Evolutionary conservation across 331 rosid genomes (phyloP), one percentile per base, ranked within the genome.

Genomic region (Malus hybrid): DNA sequence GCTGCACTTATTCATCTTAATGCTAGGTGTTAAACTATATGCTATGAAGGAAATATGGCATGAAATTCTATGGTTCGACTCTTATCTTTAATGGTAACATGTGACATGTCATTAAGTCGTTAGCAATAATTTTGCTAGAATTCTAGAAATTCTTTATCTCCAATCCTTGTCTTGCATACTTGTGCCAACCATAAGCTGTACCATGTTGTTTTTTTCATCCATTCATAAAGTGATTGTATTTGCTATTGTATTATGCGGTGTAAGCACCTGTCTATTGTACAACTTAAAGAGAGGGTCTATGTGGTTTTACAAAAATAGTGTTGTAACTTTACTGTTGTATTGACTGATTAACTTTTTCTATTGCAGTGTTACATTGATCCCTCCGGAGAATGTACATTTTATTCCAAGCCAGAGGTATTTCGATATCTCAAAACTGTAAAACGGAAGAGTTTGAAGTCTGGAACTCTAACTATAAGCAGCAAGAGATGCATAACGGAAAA

Each of bases 321-420:
- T 34, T 66, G 10, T 34, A 68, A 16, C 33, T 30, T 66, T 58
- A 39, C 28, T 20, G 0, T 72, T 42, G 5, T 48, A 26, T 58
- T 67, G 55, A 42, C 65, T 19, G 24, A 71, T 53, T 71, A 68
- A 39, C 33, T 80, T 65, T 65, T 73, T 12, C 53, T 77, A 77
- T 80, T 86, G 81, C 86, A 91, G 98, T 86, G 89, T 84, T 93
- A 86, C 82, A 72, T 85, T 77, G 89, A 93, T 78, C 93, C 96
- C 20, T 72, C 64, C 19, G 80, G 73, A 15, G 82, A 80, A 76
- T 52, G 55, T 85, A 93, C 71, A 81, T 93, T 88, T 82, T 93
- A 86, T 88, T 93, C 98, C 77, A 93, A 90, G 78, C 93, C 94
- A 29, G 89, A 87, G 84, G 97, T 93, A 24, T 76, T 89, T 44